Conservation (phyloP, 345 rosid species). For the Mangifera indica region DNA sequence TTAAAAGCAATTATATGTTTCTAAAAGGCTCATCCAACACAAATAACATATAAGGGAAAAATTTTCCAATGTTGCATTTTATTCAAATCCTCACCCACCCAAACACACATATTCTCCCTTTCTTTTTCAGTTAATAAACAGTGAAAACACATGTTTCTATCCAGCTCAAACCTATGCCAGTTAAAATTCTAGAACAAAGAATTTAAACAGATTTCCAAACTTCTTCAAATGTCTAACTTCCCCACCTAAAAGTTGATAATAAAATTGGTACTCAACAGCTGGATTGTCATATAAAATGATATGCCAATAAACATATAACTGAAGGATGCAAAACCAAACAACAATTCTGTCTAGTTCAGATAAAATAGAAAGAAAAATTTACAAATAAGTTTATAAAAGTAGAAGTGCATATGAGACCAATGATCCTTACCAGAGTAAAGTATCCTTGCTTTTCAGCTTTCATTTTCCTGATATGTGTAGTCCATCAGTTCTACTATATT, state of each 20-base stretch:
- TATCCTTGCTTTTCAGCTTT: conserved; percentile 95
- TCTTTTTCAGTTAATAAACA: neutral
- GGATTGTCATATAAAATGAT: neutral
- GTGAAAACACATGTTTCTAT: neutral
- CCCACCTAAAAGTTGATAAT: neutral
- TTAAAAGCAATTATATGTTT: neutral
- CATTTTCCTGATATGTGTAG: conserved; percentile 74
- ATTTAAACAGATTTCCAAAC: neutral
- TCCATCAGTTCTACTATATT: conserved; percentile 15
- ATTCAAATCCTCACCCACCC: neutral
- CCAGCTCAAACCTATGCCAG: neutral
- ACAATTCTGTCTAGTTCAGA: neutral
- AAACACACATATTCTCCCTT: neutral
- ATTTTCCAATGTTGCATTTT: neutral
- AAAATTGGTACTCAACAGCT: neutral
- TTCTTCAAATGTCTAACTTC: neutral
- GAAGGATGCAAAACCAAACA: neutral
- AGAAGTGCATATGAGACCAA: neutral
- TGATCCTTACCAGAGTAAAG: conserved; percentile 72
- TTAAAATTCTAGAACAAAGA: neutral
- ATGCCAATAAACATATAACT: neutral
- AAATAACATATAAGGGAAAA: too few species aligned
- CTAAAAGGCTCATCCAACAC: neutral
- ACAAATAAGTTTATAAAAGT: neutral
- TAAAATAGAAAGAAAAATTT: conserved; percentile 3